Percentiles rank a stretch among this genome's conserved stretches.
phyloP scores from a whole-genome alignment of 73 alveolate genomes.

The Paramecium tetraurelia region DNA sequence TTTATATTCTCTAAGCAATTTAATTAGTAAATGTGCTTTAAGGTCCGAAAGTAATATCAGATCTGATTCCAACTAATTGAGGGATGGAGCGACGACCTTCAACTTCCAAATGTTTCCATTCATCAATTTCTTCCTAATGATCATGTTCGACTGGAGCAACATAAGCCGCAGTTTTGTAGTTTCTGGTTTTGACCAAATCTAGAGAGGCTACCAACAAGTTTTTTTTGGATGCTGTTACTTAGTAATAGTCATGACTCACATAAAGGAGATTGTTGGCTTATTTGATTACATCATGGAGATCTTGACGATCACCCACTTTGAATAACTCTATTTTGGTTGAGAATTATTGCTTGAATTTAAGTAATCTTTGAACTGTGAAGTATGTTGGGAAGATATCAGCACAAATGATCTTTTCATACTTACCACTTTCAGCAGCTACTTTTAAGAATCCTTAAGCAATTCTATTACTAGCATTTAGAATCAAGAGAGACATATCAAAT shows the following conservation, averaged over 20 bases:
- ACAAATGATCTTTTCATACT: neutral
- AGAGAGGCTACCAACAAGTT: neutral
- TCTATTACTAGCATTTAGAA: constrained; percentile 1
- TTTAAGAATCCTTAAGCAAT: constrained; percentile 1
- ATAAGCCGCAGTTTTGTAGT: neutral
- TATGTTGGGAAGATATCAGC: neutral
- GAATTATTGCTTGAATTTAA: neutral
- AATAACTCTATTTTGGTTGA: neutral
- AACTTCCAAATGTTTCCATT: neutral
- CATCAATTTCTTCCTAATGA: neutral
- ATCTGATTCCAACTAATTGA: neutral
- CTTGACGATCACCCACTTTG: neutral
- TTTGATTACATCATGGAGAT: neutral
- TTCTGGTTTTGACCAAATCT: neutral
- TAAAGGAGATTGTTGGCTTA: neutral
- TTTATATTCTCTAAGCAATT: neutral
- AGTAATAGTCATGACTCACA: neutral
- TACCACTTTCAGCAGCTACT: neutral
- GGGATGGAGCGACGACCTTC: neutral
- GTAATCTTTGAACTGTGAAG: neutral
- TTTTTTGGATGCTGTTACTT: neutral
- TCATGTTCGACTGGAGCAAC: constrained; percentile 31
- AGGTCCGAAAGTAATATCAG: constrained; percentile 30
- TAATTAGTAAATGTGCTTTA: neutral
- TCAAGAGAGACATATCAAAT: neutral